Evolutionary conservation across 2,329 filamentous ascomycete genomes (phyloP), one percentile per base, ranked within the genome.

Genomic region (Chaetomium globosum): DNA sequence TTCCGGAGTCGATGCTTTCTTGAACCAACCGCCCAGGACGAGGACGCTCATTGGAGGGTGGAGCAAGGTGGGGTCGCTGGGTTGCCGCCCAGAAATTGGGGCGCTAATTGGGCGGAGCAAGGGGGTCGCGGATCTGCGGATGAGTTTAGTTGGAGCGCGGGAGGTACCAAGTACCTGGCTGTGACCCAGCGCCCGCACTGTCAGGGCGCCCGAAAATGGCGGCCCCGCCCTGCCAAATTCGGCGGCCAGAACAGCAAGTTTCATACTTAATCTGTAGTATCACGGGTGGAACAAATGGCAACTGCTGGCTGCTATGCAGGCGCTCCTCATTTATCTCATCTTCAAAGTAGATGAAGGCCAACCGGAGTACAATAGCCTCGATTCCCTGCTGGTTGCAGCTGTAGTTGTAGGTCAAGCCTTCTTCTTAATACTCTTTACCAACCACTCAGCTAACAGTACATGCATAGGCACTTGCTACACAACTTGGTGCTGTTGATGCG

Each of bases 131-230:
- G 43, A 7, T 46, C 43, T 4, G 19, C 7, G 10, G 16, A 46
- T 46, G 43, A 46, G 5, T 46, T 46, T 19, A 4, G n/a, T n/a
- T n/a, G n/a, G n/a, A n/a, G n/a, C n/a, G n/a, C n/a, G n/a, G n/a
- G n/a, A 19, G 43, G 43, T 46, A 46, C 43, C 16, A 46, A 46
- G 43, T 46, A 46, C 43, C 16, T 46, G 16, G 43, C 43, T 46
- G 43, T n/a, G 43, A 46, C 43, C 43, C 9, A 46, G 43, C 43
- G 43, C 43, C 43, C 43, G 43, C 43, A 46, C 43, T 61, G 58
- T 78, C n/a, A n/a, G n/a, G n/a, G n/a, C 72, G 6, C 26, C 26
- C 26, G 26, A 26, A 26, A 26, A 26, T 26, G 26, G 26, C 26
- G 26, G 26, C 26, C 26, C 2, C 26, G 26, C 26, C 26, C 26